phyloP scores from a whole-genome alignment of 352 stramenopile genomes.

The Globisporangium nagaii region DNA sequence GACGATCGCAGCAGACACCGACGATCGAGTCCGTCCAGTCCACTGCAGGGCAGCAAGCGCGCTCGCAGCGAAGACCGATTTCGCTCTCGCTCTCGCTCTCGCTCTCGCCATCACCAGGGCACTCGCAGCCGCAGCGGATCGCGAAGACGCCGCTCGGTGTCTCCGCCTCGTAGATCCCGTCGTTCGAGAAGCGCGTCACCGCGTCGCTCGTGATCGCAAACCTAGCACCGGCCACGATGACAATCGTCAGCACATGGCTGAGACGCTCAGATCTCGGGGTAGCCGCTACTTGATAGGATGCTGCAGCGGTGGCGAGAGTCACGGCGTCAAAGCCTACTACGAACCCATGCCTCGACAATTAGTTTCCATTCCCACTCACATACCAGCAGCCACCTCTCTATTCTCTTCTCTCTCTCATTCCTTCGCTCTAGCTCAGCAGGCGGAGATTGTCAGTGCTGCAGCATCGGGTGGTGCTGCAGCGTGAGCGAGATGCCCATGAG shows the following conservation, averaged over 20 bases:
- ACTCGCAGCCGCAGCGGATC: background rate
- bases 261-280: too few relatives aligned
- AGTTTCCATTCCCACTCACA: too few relatives aligned
- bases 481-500: constrained; percentile 51
- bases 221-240: too few relatives aligned
- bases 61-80: background rate
- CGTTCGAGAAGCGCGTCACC: background rate
- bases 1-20: background rate
- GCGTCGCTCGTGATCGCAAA: background rate
- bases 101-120: background rate
- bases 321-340: too few relatives aligned
- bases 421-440: background rate
- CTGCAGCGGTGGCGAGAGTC: too few relatives aligned
- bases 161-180: background rate
- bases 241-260: too few relatives aligned
- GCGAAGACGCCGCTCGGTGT: background rate
- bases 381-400: too few relatives aligned
- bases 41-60: background rate
- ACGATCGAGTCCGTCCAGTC: background rate
- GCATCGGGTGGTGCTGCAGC: constrained; percentile 44
- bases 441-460: constrained; percentile 36
- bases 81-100: background rate
- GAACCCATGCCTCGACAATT: too few relatives aligned
- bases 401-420: background rate
- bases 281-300: too few relatives aligned